A percentile compares a stretch with the other conserved stretches of the same genome.
Conservation (phyloP, 768 basidiomycete species). For the Asterophora lycoperdoides region DNA sequence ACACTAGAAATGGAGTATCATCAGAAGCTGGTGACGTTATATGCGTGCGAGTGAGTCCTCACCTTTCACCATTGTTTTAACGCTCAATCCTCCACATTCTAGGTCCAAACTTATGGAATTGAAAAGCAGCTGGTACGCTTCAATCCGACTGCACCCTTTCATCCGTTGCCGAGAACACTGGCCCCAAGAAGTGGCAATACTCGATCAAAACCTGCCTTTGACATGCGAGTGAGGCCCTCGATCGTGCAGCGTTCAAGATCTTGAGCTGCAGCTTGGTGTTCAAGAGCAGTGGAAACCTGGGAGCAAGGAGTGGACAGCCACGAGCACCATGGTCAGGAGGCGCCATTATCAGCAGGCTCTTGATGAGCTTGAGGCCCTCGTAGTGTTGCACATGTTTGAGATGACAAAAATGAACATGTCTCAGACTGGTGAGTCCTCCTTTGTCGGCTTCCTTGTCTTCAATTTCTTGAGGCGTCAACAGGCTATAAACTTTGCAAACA, state of each 20-base stretch:
- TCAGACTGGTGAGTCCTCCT: constrained; percentile 19
- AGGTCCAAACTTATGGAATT: too few relatives aligned
- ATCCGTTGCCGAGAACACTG: too few relatives aligned
- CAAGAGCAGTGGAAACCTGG: too few relatives aligned
- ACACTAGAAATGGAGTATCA: too few relatives aligned
- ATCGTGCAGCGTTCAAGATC: constrained; percentile 5
- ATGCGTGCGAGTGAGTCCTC: background rate
- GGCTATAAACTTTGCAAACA: too few relatives aligned
- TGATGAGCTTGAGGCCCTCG: constrained; percentile 19
- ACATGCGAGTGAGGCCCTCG: background rate
- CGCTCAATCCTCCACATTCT: too few relatives aligned
- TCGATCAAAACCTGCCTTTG: background rate
- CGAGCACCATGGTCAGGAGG: background rate
- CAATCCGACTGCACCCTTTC: too few relatives aligned
- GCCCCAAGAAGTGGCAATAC: too few relatives aligned
- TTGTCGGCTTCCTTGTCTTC: too few relatives aligned
- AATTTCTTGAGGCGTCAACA: constrained; percentile 12
- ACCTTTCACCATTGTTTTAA: background rate
- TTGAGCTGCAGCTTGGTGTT: constrained; percentile 15
- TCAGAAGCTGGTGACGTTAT: background rate
- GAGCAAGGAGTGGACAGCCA: constrained; percentile 18
- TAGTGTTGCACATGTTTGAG: constrained; percentile 19
- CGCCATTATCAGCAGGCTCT: constrained; percentile 15
- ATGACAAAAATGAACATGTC: constrained; percentile 26
- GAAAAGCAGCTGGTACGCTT: too few relatives aligned